Base-by-base conservation (phyloP, 75 land plant genomes). In the Sequoia sempervirens region DNA sequence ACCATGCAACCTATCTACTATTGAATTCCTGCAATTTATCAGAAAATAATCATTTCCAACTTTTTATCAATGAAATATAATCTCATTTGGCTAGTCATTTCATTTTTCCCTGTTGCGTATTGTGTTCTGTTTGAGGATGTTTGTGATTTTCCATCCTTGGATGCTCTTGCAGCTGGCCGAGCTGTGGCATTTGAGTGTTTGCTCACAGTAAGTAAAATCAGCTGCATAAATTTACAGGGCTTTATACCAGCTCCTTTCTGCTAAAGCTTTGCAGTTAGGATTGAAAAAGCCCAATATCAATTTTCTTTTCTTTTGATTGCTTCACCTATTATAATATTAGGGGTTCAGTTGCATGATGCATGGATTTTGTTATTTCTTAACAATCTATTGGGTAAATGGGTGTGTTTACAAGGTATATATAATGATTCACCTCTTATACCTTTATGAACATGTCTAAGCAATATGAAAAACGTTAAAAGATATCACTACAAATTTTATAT, bases 201-300 rank as follows among this genome's bases (percentile, higher is more conserved):
- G 47, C 47, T 17, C 26, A 75, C 79, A 75, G 73, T 69, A 69
- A 69, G 73, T 32, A 69, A 69, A 69, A 32, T 30, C 73, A 69
- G 79, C 78, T 37, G 78, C 78, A 37, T 38, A 75, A 6, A 75
- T n/a, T 10, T 5, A 7, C 3, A 18, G 78, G 78, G 3, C 3
- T 76, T 76, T 76, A 74, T 43, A 43, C 80, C 30, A 41, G 47
- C 28, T 76, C 47, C 23, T 76, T 43, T 20, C 47, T 76, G 28
- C 79, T 43, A n/a, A 43, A 43, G 47, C 28, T 43, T 20, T 76
- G 79, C 30, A 43, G 79, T 40, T 40, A 76, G 79, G 79, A 76
- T 76, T 76, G 79, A 76, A 43, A 43, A 76, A 43, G 28, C 13
- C 30, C 79, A 43, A 43, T n/a, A 26, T 41, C 41, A 68, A n/a